Evolutionary conservation across 345 rosid genomes (phyloP), one percentile per base, ranked within the genome.

Genomic region (Brassica rapa): DNA sequence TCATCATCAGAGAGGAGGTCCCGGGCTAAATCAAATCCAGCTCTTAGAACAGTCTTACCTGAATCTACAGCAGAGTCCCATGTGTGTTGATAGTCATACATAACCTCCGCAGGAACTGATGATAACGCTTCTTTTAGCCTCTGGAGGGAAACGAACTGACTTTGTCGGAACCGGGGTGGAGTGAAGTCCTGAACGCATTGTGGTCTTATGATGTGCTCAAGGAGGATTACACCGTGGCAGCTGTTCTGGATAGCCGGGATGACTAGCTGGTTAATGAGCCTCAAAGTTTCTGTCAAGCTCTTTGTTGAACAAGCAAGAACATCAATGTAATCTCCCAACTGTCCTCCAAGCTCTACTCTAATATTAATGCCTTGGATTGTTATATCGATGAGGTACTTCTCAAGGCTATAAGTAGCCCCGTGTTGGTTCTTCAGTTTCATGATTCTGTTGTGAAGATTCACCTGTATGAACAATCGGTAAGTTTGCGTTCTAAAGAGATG

Each of bases 41-140:
- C 83, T 75, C 78, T 68, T 21, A 93, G 78, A 75, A 95, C 55
- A 32, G 84, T 62, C 68, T 83, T 90, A 27, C 97, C 94, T 8
- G 93, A 86, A 69, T 91, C 96, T 14, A 81, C 72, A 64, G 90
- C 96, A 25, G 87, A 74, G 75, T 83, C 86, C 98, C 98, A 93
- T 0, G 96, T 93, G 80, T 95, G 98, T 82, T 95, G 98, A 84
- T 95, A 95, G 81, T 90, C 97, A 71, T 95, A 93, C 91, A 93
- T 86, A 76, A 90, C 63, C 23, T 95, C 97, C 27, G 99, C 99
- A 33, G 97, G 93, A 80, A 89, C 89, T 2, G 99, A 90, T 46
- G 92, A 92, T 53, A 93, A 81, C 37, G 93, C 99, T 60, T 86
- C 90, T 86, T 91, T 95, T 78, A 93, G 73, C 57, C 84, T 87